These are phyloP conservation scores for Rhodosporidiobolus odoratus DNA, from an alignment of 768 basidiomycete genomes.

Conservation along the genomic window DNA sequence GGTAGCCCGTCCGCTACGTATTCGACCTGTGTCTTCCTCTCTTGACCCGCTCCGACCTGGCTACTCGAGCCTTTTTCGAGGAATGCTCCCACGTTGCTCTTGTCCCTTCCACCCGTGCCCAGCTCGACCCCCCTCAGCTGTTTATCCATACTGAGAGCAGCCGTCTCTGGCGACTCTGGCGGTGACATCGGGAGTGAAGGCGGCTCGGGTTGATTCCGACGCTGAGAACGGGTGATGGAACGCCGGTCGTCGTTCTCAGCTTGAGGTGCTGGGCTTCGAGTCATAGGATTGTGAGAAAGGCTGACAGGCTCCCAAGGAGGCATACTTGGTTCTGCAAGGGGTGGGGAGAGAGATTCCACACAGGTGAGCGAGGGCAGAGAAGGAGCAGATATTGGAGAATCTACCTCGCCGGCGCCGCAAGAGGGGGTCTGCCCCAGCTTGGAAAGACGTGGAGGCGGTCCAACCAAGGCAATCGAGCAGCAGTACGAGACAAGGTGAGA, in stretches of 20 bases:
- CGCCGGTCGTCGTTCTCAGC: background rate
- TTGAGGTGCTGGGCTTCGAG: background rate
- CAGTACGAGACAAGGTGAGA: too few relatives aligned
- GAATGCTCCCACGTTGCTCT: too few relatives aligned
- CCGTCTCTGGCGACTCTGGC: background rate
- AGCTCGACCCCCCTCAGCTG: too few relatives aligned
- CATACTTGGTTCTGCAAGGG: background rate
- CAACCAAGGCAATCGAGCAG: too few relatives aligned
- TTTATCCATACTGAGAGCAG: background rate
- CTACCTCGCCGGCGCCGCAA: too few relatives aligned
- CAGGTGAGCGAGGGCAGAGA: background rate
- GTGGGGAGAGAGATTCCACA: background rate
- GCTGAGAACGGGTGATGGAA: background rate
- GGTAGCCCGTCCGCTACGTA: background rate
- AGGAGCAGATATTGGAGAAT: too few relatives aligned
- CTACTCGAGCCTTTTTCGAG: too few relatives aligned
- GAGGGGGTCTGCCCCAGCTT: too few relatives aligned
- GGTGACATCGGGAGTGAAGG: conserved; percentile 4
- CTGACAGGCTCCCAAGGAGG: background rate
- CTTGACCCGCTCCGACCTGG: too few relatives aligned
- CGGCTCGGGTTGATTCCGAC: background rate
- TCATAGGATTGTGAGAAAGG: background rate
- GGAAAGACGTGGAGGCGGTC: too few relatives aligned
- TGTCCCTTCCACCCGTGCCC: too few relatives aligned
- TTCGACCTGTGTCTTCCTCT: background rate